These are phyloP conservation scores for Amanita muscaria DNA, from an alignment of 768 basidiomycete species.

Conservation along the genomic window DNA sequence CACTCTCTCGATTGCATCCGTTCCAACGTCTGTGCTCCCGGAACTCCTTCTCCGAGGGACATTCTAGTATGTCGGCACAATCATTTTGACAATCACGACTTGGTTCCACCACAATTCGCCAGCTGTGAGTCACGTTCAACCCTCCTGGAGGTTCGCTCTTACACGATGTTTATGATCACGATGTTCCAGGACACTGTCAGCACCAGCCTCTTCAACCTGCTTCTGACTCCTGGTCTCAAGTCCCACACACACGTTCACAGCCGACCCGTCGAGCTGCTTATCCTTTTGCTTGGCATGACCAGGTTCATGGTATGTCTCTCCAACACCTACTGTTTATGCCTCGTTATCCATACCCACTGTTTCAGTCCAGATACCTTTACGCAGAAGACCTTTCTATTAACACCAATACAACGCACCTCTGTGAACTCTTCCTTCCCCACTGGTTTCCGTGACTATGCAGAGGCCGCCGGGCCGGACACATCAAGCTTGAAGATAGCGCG, in stretches of 20 bases:
- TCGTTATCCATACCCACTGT: constrained; percentile 27
- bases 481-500: constrained; percentile 59
- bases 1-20: too few species aligned
- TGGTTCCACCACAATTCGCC: constrained; percentile 2
- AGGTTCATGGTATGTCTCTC: constrained; percentile 33
- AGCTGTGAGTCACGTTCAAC: constrained; percentile 34
- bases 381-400: constrained; percentile 20
- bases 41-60: constrained; percentile 57
- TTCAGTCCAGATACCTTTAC: constrained; percentile 29
- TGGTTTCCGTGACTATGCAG: constrained; percentile 40
- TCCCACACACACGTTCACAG: constrained; percentile 21
- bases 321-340: constrained; percentile 35
- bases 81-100: constrained; percentile 40
- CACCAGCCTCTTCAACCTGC: constrained; percentile 7
- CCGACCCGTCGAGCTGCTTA: constrained; percentile 61
- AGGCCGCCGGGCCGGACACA: constrained; percentile 33
- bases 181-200: constrained; percentile 37
- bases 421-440: constrained; percentile 31
- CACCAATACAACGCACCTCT: constrained; percentile 24
- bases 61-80: constrained; percentile 27
- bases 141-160: constrained; percentile 46
- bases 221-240: constrained; percentile 17
- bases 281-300: constrained; percentile 71
- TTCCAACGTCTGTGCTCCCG: constrained; percentile 61
- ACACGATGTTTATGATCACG: constrained; percentile 63